Conservation (phyloP, 2,329 filamentous ascomycete species). For the Sclerotinia sclerotiorum region DNA sequence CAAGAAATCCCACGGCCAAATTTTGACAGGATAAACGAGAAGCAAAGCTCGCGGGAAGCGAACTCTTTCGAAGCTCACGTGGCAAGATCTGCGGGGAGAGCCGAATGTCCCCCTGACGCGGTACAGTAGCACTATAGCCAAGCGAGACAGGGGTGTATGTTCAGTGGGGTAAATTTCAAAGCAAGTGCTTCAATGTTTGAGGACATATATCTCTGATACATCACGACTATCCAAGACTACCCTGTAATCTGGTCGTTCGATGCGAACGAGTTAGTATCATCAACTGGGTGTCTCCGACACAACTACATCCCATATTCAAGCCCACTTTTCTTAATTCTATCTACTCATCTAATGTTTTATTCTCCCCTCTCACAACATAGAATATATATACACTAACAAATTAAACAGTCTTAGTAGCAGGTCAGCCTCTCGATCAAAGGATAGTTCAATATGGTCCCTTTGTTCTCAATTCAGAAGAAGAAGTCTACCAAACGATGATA, state of each 20-base stretch:
- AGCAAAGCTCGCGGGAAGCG: conserved; percentile 33
- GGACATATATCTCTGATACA: background rate
- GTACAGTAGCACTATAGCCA: background rate
- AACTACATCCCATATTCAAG: too few species aligned
- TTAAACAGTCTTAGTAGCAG: conserved; percentile 65
- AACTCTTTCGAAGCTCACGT: conserved; percentile 25
- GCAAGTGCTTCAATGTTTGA: background rate
- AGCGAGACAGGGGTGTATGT: conserved; percentile 9
- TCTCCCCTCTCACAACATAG: background rate
- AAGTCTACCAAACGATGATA: conserved; percentile 72
- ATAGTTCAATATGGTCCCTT: conserved; percentile 85
- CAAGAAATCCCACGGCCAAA: background rate
- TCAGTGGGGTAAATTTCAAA: background rate
- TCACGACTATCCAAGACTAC: background rate
- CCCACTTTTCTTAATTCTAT: background rate
- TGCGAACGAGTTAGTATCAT: background rate
- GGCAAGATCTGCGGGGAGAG: background rate
- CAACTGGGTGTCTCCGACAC: too few species aligned
- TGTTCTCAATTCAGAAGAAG: conserved; percentile 69
- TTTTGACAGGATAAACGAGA: background rate
- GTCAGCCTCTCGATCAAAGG: conserved; percentile 75
- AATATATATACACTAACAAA: conserved; percentile 25
- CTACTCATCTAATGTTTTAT: background rate
- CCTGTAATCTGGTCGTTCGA: background rate
- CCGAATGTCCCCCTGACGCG: background rate